Base-by-base conservation (phyloP, 768 basidiomycete genomes). In the Mrakia gelida region DNA sequence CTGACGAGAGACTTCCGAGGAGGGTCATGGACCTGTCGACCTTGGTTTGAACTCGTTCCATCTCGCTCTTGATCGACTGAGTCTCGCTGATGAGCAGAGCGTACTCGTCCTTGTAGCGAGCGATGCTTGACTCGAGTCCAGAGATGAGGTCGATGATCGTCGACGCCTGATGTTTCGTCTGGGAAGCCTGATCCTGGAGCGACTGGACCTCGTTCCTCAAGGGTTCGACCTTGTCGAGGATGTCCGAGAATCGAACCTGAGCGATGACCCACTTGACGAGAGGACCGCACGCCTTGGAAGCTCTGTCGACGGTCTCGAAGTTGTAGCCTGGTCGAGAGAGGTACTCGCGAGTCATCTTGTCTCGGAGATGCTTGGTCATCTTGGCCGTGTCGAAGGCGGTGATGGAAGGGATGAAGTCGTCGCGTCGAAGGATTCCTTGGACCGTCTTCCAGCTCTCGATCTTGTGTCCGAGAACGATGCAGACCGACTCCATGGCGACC, bases 261-360 rank as follows among this genome's bases (percentile, higher is more conserved):
- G 97, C 97, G 76, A 98, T 88, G 15, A 90, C 96, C 97, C 97
- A 98, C 85, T 98, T 97, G 80, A 96, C 95, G 71, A 99, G 90
- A 15, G 97, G 97, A 38, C 97, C 97, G 83, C 96, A 98, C 41
- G 97, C 97, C 86, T 91, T 93, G 85, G 93, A 95, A 34, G 97
- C 97, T 75, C 92, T 91, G 82, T 98, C 92, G 56, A 98, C 95
- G 7, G 88, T 92, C 84, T 98, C 97, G 83, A 94, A 98, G 84
- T 94, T 98, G 87, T 91, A 99, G 5, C 91, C 89, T 0, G 95
- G 92, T 30, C 92, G 90, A 81, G 91, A 92, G 80, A 99, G 87
- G 88, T 93, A 99, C 75, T 98, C 95, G 80, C 87, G 90, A 86
- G 92, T 93, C 93, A 99, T 95, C 70, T 88, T 85, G 49, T 98